Conservation (phyloP, 768 basidiomycete genomes). For the Suillus clintonianus region DNA sequence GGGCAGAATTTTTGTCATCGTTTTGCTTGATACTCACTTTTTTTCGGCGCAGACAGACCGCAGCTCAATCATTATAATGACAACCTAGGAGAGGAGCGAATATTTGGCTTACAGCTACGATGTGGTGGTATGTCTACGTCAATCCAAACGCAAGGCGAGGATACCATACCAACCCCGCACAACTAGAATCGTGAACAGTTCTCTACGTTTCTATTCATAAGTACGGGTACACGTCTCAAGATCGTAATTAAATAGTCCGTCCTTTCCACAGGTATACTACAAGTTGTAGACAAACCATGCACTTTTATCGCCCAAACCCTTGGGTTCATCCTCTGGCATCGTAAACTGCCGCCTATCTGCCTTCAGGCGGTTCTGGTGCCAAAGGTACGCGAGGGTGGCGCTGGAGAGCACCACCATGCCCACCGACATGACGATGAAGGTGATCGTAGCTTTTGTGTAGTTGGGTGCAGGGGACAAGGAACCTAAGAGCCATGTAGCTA, state of each 20-base stretch:
- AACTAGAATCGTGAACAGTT: neutral
- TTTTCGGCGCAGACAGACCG: neutral
- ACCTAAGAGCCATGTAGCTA: constrained; percentile 62
- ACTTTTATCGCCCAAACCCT: constrained; percentile 48
- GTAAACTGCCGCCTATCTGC: constrained; percentile 33
- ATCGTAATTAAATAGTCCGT: neutral
- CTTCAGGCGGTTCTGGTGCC: constrained; percentile 48
- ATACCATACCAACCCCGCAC: neutral
- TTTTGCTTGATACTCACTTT: no score
- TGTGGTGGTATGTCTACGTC: no score
- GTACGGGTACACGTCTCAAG: neutral
- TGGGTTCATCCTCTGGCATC: constrained; percentile 36
- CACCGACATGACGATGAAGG: constrained; percentile 37
- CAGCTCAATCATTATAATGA: no score
- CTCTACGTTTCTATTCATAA: neutral
- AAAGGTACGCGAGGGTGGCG: constrained; percentile 43
- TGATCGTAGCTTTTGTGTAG: constrained; percentile 49
- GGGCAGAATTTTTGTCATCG: constrained; percentile 33
- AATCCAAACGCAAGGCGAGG: no score
- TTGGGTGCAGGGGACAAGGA: constrained; percentile 48
- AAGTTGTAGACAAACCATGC: constrained; percentile 58
- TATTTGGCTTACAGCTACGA: no score
- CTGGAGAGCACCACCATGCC: constrained; percentile 38
- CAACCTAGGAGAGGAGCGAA: no score
- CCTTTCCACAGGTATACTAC: constrained; percentile 17